Conservation (phyloP, 2,329 filamentous ascomycete species). For the Cercospora zeae-maydis region DNA sequence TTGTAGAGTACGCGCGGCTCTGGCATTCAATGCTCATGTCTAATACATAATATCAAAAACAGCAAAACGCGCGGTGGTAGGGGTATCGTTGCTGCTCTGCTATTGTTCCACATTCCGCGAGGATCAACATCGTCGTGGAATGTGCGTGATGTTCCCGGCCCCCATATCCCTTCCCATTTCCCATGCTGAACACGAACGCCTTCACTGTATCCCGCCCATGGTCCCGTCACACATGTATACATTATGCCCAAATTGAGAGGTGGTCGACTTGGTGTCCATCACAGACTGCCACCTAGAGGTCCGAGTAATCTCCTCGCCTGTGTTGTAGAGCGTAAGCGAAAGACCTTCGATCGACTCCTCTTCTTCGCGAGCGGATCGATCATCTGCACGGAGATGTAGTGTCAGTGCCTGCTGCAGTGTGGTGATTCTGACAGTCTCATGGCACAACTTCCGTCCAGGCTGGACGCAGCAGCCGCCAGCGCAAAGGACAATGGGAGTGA, state of each 20-base stretch:
- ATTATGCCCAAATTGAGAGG: not conserved
- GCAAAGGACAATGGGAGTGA: not conserved
- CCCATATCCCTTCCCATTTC: not conserved
- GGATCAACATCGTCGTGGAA: not conserved
- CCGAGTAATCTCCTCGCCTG: constrained; percentile 23
- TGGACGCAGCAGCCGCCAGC: not conserved
- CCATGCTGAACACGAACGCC: not conserved
- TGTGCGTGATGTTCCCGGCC: not conserved
- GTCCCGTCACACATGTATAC: constrained; percentile 6
- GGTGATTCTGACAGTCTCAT: constrained; percentile 5
- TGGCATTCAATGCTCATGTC: not conserved
- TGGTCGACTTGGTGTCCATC: not conserved
- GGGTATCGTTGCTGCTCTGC: not conserved
- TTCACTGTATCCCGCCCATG: constrained; percentile 8
- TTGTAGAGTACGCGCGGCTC: not conserved
- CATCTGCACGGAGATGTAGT: constrained; percentile 6
- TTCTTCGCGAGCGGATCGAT: not conserved
- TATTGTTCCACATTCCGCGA: not conserved
- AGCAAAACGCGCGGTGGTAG: not conserved
- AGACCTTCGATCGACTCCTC: not conserved
- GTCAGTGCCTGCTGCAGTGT: constrained; percentile 12
- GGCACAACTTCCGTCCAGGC: not conserved
- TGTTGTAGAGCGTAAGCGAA: constrained; percentile 17
- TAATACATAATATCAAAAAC: not conserved
- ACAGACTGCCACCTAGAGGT: constrained; percentile 8